These are phyloP conservation scores for Blastocystis hominis DNA, from an alignment of 352 stramenopile species.

Conservation along the genomic window DNA sequence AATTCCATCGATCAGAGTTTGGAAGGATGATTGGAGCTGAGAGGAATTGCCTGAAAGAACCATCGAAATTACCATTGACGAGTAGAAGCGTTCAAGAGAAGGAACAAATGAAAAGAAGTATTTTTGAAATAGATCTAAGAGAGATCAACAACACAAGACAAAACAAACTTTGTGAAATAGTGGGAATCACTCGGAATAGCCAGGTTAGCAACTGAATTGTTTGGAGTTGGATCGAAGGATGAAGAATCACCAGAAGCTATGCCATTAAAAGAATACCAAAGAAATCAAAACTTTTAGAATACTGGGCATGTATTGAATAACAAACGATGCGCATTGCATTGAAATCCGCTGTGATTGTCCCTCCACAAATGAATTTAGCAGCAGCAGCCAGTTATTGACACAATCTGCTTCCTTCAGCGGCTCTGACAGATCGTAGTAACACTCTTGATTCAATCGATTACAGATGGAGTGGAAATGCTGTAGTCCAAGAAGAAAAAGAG, in stretches of 20 bases:
- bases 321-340: background rate
- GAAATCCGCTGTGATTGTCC: background rate
- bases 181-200: background rate
- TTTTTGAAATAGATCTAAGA: background rate
- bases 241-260: background rate
- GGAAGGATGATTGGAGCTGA: background rate
- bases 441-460: background rate
- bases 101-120: background rate
- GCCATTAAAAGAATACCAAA: background rate
- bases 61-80: background rate
- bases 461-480: background rate
- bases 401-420: background rate
- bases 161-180: background rate
- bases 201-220: background rate
- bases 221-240: background rate
- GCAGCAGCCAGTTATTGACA: background rate
- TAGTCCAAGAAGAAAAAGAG: background rate
- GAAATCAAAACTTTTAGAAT: background rate
- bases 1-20: background rate
- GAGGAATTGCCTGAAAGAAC: background rate
- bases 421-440: background rate
- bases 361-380: background rate
- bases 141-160: background rate
- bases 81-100: background rate
- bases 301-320: background rate